phyloP scores from a whole-genome alignment of 495 filamentous ascomycete genomes.

The Aspergillus funiculosus region DNA sequence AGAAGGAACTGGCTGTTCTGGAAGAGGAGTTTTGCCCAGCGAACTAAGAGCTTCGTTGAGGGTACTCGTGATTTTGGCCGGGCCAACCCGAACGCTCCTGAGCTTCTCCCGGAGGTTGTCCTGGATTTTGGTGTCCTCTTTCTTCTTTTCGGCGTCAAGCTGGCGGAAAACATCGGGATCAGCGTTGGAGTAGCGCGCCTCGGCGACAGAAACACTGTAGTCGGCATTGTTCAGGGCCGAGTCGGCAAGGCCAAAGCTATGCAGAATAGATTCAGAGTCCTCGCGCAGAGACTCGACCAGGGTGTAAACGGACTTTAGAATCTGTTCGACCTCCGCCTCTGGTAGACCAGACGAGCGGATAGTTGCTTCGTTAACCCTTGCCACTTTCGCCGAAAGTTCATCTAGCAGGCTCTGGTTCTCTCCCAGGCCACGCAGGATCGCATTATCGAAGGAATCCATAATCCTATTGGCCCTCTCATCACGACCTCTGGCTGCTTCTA shows the following conservation, averaged over 20 bases:
- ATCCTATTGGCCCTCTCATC: slow-evolving; percentile 47
- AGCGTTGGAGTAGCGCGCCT: slow-evolving; percentile 43
- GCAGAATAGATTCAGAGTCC: slow-evolving; percentile 48
- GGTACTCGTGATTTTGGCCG: slow-evolving; percentile 28
- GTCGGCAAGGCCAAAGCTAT: slow-evolving; percentile 44
- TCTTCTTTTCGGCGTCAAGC: slow-evolving; percentile 45
- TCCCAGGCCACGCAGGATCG: slow-evolving; percentile 47
- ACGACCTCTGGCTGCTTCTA: slow-evolving; percentile 46
- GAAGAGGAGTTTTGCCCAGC: slow-evolving; percentile 27
- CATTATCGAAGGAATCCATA: slow-evolving; percentile 51
- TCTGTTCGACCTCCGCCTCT: slow-evolving; percentile 40
- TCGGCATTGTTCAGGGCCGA: slow-evolving; percentile 48
- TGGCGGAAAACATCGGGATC: slow-evolving; percentile 40
- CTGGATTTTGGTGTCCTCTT: slow-evolving; percentile 47
- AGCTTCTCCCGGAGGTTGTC: slow-evolving; percentile 42
- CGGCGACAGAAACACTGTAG: slow-evolving; percentile 49
- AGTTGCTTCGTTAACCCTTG: slow-evolving; percentile 29
- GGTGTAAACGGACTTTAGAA: slow-evolving; percentile 39
- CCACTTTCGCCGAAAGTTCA: slow-evolving; percentile 38
- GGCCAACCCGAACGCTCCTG: slow-evolving; percentile 42
- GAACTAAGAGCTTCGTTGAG: slow-evolving; percentile 30
- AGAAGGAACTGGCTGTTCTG: slow-evolving; percentile 12
- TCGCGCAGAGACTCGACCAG: slow-evolving; percentile 38
- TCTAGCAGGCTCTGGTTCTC: slow-evolving; percentile 49
- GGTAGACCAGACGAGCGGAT: slow-evolving; percentile 32